phyloP scores from a whole-genome alignment of 2,329 filamentous ascomycete genomes.

The Exophiala sp. region DNA sequence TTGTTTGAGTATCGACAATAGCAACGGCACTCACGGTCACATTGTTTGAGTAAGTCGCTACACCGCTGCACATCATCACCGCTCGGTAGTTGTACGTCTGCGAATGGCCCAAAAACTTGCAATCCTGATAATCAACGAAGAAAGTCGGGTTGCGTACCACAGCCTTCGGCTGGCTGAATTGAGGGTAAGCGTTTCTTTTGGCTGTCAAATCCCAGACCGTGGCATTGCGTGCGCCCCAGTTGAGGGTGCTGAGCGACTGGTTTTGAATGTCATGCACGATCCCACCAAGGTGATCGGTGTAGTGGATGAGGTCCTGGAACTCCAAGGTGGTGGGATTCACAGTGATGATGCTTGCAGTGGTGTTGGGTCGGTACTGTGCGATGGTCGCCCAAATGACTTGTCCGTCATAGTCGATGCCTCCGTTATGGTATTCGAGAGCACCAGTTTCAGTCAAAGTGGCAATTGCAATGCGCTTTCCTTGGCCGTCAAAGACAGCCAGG shows the following conservation, averaged over 20 bases:
- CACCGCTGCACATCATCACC: slow-evolving; percentile 49
- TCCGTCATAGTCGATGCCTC: slow-evolving; percentile 51
- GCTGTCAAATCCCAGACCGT: slow-evolving; percentile 36
- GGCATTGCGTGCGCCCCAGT: slow-evolving; percentile 47
- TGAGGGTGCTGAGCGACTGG: slow-evolving; percentile 40
- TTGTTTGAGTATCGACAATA: slow-evolving; percentile 44
- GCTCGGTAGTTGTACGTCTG: slow-evolving; percentile 35
- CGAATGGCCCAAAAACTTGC: slow-evolving; percentile 48
- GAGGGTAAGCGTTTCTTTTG: slow-evolving; percentile 16
- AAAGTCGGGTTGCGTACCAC: slow-evolving; percentile 40
- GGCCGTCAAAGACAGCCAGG: slow-evolving; percentile 44
- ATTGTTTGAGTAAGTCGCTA: slow-evolving; percentile 35
- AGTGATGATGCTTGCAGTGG: slow-evolving; percentile 43
- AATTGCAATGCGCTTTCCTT: slow-evolving; percentile 44
- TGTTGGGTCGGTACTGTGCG: slow-evolving; percentile 48
- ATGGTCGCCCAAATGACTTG: slow-evolving; percentile 47
- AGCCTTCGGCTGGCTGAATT: slow-evolving; percentile 28
- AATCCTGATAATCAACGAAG: slow-evolving; percentile 52
- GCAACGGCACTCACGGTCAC: slow-evolving; percentile 46
- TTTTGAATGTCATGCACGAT: slow-evolving; percentile 42
- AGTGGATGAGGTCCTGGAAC: slow-evolving; percentile 36
- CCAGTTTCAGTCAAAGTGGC: slow-evolving; percentile 42
- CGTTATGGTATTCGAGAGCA: slow-evolving; percentile 45
- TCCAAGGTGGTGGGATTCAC: slow-evolving; percentile 39
- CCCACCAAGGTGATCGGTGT: slow-evolving; percentile 47